Evolutionary conservation across 345 rosid genomes (phyloP).

Genomic region (Lenwebbia sp.): DNA sequence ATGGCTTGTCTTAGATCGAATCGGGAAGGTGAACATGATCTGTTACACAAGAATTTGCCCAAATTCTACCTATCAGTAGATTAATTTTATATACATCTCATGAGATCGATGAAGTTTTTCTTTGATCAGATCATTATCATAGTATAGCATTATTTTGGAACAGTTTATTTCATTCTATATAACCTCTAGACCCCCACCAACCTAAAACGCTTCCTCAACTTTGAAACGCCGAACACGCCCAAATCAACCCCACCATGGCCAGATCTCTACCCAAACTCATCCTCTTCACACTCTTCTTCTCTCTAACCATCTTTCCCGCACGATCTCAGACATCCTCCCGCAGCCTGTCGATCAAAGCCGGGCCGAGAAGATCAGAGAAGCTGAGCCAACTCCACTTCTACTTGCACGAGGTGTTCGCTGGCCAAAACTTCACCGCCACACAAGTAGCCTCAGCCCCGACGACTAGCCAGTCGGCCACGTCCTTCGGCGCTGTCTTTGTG

Average conservation of each 20-base stretch:
- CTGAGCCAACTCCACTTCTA: constrained; percentile 3
- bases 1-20: not conserved
- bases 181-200: not conserved
- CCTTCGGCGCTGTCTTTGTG: constrained; percentile 6
- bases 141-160: not conserved
- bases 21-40: not conserved
- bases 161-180: not conserved
- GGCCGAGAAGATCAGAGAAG: not conserved
- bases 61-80: not conserved
- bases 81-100: not conserved
- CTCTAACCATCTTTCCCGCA: not conserved
- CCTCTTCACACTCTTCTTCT: not conserved
- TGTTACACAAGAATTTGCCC: not conserved
- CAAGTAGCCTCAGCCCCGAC: not conserved
- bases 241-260: not conserved
- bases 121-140: not conserved
- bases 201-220: not conserved
- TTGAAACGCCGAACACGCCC: not conserved
- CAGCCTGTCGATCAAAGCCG: not conserved
- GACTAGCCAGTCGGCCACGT: not conserved
- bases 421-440: not conserved
- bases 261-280: not conserved
- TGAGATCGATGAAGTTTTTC: not conserved
- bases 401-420: not conserved
- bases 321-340: too few relatives aligned